These are phyloP conservation scores for Conticribra weissflogii DNA, from an alignment of 108 stramenopile genomes.

Conservation along the genomic window DNA sequence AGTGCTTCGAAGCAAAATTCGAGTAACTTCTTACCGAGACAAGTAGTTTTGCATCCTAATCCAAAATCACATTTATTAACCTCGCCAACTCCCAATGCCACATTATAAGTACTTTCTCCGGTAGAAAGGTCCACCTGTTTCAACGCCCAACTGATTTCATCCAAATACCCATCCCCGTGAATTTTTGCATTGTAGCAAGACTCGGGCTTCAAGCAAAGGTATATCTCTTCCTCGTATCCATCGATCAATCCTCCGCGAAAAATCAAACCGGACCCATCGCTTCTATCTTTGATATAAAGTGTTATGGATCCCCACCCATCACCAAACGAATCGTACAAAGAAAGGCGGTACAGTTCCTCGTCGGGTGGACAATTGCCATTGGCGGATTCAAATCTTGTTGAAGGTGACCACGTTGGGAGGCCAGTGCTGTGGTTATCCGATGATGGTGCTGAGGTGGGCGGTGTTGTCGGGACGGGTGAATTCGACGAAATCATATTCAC, in stretches of 20 bases:
- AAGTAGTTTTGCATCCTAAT: constrained; percentile 24
- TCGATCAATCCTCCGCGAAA: constrained; percentile 16
- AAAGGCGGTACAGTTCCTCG: constrained; percentile 19
- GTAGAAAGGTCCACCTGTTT: constrained; percentile 21
- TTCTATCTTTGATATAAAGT: constrained; percentile 27
- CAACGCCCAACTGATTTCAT: constrained; percentile 34
- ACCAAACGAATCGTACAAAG: constrained; percentile 24
- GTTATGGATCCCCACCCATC: constrained; percentile 26
- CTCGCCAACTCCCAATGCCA: constrained; percentile 24
- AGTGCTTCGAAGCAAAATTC: neutral
- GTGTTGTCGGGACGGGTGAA: neutral
- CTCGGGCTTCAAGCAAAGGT: constrained; percentile 32
- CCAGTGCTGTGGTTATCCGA: neutral
- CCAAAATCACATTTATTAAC: constrained; percentile 38
- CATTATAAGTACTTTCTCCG: constrained; percentile 10
- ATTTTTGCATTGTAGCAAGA: constrained; percentile 30
- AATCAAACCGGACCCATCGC: constrained; percentile 4
- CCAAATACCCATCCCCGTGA: constrained; percentile 7
- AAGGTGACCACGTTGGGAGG: constrained; percentile 34
- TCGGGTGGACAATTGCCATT: constrained; percentile 29
- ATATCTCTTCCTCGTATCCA: neutral
- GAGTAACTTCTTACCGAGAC: constrained; percentile 23
- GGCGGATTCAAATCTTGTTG: constrained; percentile 20
- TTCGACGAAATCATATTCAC: neutral
- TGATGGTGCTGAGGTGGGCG: neutral